Percentiles rank a stretch among this genome's conserved stretches.
Conservation (phyloP, 768 basidiomycete species). For the Baorangia bicolor region DNA sequence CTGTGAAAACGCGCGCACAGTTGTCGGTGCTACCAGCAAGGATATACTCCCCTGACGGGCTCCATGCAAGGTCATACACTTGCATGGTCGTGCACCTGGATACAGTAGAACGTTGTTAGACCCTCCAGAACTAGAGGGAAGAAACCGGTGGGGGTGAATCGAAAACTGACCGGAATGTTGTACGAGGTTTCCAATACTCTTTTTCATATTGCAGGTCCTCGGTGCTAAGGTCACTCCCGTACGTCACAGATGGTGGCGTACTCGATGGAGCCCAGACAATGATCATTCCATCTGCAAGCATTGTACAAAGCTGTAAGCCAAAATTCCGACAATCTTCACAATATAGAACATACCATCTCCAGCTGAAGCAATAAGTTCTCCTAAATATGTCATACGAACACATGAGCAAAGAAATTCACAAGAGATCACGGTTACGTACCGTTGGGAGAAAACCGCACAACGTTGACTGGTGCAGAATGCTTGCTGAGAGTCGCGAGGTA, state of each 20-base stretch:
- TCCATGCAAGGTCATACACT: constrained; percentile 98
- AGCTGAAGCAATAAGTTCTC: constrained; percentile 91
- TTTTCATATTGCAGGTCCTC: constrained; percentile 89
- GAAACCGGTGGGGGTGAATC: neutral
- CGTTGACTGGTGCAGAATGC: constrained; percentile 95
- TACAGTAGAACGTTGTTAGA: constrained; percentile 1
- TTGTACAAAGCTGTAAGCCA: neutral
- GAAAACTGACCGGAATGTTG: constrained; percentile 69
- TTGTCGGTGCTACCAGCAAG: constrained; percentile 98
- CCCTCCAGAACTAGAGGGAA: neutral
- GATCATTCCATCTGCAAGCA: constrained; percentile 83
- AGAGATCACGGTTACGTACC: constrained; percentile 48
- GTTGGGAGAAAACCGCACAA: constrained; percentile 93
- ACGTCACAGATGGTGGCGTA: constrained; percentile 65
- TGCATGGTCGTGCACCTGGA: constrained; percentile 91
- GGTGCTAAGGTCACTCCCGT: constrained; percentile 76
- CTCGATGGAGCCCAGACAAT: constrained; percentile 91
- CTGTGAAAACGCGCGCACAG: constrained; percentile 79
- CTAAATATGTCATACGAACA: constrained; percentile 37
- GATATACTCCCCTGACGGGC: constrained; percentile 90
- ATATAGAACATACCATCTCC: constrained; percentile 76
- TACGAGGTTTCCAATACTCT: constrained; percentile 92
- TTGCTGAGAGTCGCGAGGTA: constrained; percentile 92
- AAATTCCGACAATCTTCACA: constrained; percentile 1
- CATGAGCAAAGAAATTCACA: constrained; percentile 1